A percentile compares a stretch with the other conserved stretches of the same genome.
These are phyloP conservation scores for Linnemannia hyalina DNA, from an alignment of 192 early-diverging fungal species.

Conservation along the genomic window DNA sequence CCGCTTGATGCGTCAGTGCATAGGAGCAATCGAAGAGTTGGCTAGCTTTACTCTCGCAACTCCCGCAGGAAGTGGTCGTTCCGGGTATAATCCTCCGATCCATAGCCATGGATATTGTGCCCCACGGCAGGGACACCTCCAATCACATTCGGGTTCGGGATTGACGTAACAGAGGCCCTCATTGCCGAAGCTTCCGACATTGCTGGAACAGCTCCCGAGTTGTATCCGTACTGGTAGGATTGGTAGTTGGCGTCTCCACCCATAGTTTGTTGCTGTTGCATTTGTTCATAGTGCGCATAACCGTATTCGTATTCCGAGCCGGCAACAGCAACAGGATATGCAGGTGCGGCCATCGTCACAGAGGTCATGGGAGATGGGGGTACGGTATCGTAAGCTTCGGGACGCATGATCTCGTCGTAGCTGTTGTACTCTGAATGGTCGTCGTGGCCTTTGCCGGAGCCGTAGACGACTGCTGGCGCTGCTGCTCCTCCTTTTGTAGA, in stretches of 20 bases:
- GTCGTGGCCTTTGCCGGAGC: not conserved
- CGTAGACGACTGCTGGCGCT: not conserved
- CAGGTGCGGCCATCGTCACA: not conserved
- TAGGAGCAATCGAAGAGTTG: not conserved
- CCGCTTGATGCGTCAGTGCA: not conserved
- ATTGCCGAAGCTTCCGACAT: not conserved
- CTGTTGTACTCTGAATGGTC: constrained; percentile 17
- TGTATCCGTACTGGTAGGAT: constrained; percentile 1
- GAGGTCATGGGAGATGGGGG: not conserved
- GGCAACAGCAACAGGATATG: not conserved
- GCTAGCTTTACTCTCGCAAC: constrained; percentile 27
- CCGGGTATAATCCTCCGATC: constrained; percentile 42
- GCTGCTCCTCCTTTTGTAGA: constrained; percentile 9
- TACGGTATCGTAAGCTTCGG: not conserved
- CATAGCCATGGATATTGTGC: constrained; percentile 28
- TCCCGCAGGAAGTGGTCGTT: constrained; percentile 48
- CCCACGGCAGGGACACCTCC: constrained; percentile 11
- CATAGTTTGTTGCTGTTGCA: constrained; percentile 3
- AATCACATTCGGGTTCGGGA: not conserved
- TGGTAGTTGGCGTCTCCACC: not conserved
- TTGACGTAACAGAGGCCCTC: not conserved
- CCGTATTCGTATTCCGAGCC: not conserved
- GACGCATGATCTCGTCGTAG: constrained; percentile 10
- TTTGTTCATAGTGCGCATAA: not conserved
- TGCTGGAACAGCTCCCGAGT: not conserved